These are phyloP conservation scores for Saussurea involucrata DNA, from an alignment of 129 eudicot species.

Conservation along the genomic window DNA sequence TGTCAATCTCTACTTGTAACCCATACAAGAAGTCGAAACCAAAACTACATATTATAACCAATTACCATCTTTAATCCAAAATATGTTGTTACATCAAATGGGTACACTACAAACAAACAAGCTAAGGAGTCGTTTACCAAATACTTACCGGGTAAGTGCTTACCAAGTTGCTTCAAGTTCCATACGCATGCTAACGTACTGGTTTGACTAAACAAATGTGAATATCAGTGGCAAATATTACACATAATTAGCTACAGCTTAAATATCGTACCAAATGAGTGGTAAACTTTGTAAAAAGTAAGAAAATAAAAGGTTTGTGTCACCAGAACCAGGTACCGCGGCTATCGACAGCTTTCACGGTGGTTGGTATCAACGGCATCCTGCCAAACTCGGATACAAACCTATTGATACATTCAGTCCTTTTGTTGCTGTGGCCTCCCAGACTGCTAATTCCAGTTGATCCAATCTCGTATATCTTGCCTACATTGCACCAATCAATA, in stretches of 20 bases:
- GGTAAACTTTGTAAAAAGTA: neutral
- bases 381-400: constrained; percentile 61
- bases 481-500: constrained; percentile 34
- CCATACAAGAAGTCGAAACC: neutral
- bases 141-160: no score
- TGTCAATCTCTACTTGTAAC: no score
- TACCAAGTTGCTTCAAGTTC: neutral
- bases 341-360: constrained; percentile 81
- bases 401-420: constrained; percentile 74
- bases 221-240: neutral
- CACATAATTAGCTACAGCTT: neutral
- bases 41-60: neutral
- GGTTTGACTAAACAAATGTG: neutral
- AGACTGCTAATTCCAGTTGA: constrained; percentile 91
- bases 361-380: constrained; percentile 82
- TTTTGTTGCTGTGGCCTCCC: constrained; percentile 75
- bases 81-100: neutral
- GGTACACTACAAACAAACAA: neutral
- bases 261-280: neutral
- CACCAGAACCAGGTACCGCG: constrained; percentile 89
- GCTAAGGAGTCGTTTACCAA: no score
- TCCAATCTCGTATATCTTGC: constrained; percentile 80
- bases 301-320: neutral
- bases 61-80: neutral
- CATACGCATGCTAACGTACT: neutral